These are phyloP conservation scores for Fraxinus ornus DNA, from an alignment of 305 asterid species.

Conservation along the genomic window DNA sequence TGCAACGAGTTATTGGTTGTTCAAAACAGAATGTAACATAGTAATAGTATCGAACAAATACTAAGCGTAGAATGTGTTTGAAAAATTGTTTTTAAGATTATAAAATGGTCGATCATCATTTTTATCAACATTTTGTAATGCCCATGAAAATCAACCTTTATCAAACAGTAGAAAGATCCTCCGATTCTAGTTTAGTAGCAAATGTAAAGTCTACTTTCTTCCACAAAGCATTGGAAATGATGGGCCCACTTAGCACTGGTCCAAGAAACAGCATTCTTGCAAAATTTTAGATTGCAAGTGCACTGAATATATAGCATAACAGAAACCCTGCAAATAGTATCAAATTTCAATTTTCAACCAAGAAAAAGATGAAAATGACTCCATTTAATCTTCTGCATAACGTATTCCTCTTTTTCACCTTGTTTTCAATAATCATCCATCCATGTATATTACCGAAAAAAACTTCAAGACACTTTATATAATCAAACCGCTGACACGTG, in stretches of 20 bases:
- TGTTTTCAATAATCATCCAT: constrained; percentile 10
- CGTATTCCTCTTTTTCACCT: constrained; percentile 18
- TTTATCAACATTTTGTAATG: too few species aligned
- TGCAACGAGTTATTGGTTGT: background rate
- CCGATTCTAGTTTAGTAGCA: background rate
- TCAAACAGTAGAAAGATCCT: too few species aligned
- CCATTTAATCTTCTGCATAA: background rate
- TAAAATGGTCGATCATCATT: too few species aligned
- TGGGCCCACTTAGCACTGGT: background rate
- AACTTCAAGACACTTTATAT: too few species aligned
- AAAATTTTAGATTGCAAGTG: background rate
- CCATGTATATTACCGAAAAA: constrained; percentile 23
- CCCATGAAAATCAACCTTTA: too few species aligned
- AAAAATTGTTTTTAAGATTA: too few species aligned
- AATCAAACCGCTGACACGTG: too few species aligned
- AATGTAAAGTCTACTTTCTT: background rate
- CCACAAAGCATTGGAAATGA: background rate
- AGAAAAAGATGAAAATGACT: background rate
- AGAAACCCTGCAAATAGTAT: background rate
- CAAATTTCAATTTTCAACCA: background rate
- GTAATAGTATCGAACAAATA: too few species aligned
- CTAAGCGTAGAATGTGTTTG: too few species aligned
- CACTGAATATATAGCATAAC: too few species aligned
- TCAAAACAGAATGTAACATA: too few species aligned
- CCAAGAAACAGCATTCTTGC: background rate